Conservation (phyloP, 805 yeast genomes). For the Clavispora carvajalis region DNA sequence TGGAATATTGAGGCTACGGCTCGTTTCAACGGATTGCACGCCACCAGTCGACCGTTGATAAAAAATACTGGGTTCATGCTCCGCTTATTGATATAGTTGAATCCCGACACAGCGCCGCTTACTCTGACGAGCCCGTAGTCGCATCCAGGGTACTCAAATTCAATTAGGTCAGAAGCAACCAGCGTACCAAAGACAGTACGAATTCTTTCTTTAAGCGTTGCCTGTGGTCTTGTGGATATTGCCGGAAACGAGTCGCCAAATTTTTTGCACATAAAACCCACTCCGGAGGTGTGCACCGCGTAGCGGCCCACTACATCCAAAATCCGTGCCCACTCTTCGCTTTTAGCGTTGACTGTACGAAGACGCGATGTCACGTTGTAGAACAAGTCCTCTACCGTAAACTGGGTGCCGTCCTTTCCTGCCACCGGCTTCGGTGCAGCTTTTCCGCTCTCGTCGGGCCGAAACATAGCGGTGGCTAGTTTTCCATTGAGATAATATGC, state of each 20-base stretch:
- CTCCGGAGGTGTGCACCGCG: slow-evolving; percentile 63
- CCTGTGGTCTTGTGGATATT: slow-evolving; percentile 50
- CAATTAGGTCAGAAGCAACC: slow-evolving; percentile 61
- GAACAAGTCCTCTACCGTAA: slow-evolving; percentile 82
- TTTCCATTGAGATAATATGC: slow-evolving; percentile 66
- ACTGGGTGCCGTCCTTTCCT: slow-evolving; percentile 81
- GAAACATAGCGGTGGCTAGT: slow-evolving; percentile 40
- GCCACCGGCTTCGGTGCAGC: slow-evolving; percentile 69
- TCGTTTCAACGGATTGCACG: slow-evolving; percentile 73
- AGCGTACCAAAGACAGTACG: slow-evolving; percentile 65
- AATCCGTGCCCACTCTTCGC: slow-evolving; percentile 73
- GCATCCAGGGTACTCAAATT: slow-evolving; percentile 31
- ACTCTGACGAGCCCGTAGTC: slow-evolving; percentile 47
- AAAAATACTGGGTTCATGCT: slow-evolving; percentile 67
- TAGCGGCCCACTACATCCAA: slow-evolving; percentile 81
- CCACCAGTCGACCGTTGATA: slow-evolving; percentile 77
- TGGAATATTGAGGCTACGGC: slow-evolving; percentile 61
- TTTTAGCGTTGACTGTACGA: slow-evolving; percentile 55
- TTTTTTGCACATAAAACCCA: slow-evolving; percentile 77
- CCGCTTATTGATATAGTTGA: slow-evolving; percentile 68
- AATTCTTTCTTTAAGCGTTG: slow-evolving; percentile 60
- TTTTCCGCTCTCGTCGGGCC: slow-evolving; percentile 20
- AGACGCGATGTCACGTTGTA: slow-evolving; percentile 81
- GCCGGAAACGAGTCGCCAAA: slow-evolving; percentile 69
- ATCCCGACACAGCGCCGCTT: slow-evolving; percentile 61